phyloP scores from a whole-genome alignment of 2,329 filamentous ascomycete genomes.

The Paecilomyces variotii region DNA sequence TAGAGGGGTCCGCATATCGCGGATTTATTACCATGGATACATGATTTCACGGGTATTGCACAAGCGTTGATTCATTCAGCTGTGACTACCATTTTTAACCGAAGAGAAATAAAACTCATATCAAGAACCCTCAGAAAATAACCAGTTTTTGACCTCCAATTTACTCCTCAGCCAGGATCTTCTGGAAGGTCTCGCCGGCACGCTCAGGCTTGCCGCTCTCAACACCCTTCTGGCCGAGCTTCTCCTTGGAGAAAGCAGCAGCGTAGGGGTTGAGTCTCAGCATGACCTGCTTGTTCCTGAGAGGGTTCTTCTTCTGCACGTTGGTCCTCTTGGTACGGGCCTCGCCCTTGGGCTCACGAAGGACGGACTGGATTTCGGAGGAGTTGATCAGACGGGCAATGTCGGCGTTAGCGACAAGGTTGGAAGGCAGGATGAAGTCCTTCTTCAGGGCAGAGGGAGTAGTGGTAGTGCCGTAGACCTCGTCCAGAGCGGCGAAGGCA shows the following conservation, averaged over 20 bases:
- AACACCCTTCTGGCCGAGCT: slow-evolving; percentile 64
- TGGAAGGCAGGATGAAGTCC: slow-evolving; percentile 94
- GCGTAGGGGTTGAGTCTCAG: slow-evolving; percentile 99
- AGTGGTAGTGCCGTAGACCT: slow-evolving; percentile 92
- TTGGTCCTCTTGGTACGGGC: slow-evolving; percentile 79
- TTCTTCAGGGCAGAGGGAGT: slow-evolving; percentile 89
- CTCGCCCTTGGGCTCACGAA: slow-evolving; percentile 84
- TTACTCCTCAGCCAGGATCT: slow-evolving; percentile 47
- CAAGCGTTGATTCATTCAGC: slow-evolving; percentile 17
- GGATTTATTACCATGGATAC: neutral
- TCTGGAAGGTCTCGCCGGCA: slow-evolving; percentile 46
- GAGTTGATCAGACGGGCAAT: slow-evolving; percentile 98
- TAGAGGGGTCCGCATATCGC: neutral
- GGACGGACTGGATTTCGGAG: slow-evolving; percentile 93
- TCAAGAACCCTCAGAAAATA: slow-evolving; percentile 10
- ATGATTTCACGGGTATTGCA: slow-evolving; percentile 14
- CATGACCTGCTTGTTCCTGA: slow-evolving; percentile 97
- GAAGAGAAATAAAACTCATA: slow-evolving; percentile 13
- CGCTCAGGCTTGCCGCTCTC: slow-evolving; percentile 54
- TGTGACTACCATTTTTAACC: slow-evolving; percentile 15
- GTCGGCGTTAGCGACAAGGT: slow-evolving; percentile 89
- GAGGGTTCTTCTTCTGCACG: slow-evolving; percentile 99
- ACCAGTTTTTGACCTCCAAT: slow-evolving; percentile 37
- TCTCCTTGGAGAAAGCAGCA: slow-evolving; percentile 77
- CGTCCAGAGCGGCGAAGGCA: slow-evolving; percentile 93